phyloP scores from a whole-genome alignment of 2,329 filamentous ascomycete species.

The Paecilomyces dactylethromorphus region DNA sequence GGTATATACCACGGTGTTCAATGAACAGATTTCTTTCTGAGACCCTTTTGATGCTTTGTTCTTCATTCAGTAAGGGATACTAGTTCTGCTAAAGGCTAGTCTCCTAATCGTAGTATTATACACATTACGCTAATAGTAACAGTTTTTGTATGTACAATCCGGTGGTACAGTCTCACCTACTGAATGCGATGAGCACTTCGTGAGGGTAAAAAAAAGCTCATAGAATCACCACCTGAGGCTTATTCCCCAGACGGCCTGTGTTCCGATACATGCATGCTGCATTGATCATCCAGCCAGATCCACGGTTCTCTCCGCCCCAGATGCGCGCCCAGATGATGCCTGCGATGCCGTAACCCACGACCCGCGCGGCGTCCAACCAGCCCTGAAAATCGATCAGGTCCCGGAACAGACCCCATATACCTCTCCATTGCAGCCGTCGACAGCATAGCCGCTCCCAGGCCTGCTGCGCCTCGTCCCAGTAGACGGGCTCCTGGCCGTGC shows the following conservation, averaged over 20 bases:
- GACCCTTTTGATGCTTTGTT: background rate
- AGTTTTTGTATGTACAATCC: background rate
- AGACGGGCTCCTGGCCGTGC: slow-evolving; percentile 61
- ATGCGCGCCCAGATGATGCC: slow-evolving; percentile 55
- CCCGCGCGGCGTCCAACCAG: slow-evolving; percentile 47
- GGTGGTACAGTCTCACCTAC: background rate
- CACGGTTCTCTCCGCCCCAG: slow-evolving; percentile 48
- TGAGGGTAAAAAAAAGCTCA: slow-evolving; percentile 7
- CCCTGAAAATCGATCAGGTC: slow-evolving; percentile 29
- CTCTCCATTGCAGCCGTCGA: slow-evolving; percentile 15
- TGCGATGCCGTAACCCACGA: slow-evolving; percentile 47
- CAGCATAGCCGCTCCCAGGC: slow-evolving; percentile 62
- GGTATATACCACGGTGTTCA: background rate
- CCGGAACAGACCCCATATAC: slow-evolving; percentile 17
- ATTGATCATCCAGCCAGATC: slow-evolving; percentile 51
- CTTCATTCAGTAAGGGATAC: too few species aligned
- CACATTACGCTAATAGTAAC: background rate
- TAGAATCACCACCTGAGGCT: slow-evolving; percentile 30
- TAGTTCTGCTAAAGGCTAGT: background rate
- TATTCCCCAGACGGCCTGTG: slow-evolving; percentile 29
- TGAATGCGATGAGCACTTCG: background rate
- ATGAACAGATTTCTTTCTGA: background rate
- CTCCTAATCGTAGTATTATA: background rate
- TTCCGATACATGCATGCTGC: slow-evolving; percentile 44
- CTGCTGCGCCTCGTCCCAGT: slow-evolving; percentile 68